A percentile compares a stretch with the other conserved stretches of the same genome.
phyloP scores from a whole-genome alignment of 192 early-diverging fungal genomes.

The Backusella tarrabulga region DNA sequence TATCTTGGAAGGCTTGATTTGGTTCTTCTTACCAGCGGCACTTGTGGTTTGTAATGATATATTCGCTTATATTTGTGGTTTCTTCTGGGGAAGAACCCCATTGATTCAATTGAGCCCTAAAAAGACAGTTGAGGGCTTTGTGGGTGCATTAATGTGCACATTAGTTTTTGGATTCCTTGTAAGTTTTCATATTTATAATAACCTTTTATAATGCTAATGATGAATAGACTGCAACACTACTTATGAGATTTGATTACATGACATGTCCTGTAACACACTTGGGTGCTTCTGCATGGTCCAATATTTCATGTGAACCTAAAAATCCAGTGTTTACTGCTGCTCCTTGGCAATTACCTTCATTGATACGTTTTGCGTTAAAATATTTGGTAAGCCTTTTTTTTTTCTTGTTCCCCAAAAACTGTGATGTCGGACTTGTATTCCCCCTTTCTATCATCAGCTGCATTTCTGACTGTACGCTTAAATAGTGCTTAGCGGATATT shows the following conservation, averaged over 20 bases:
- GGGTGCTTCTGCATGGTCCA: constrained; percentile 45
- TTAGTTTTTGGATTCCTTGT: constrained; percentile 85
- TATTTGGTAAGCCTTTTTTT: constrained; percentile 10
- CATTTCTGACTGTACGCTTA: not conserved
- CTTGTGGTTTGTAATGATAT: constrained; percentile 96
- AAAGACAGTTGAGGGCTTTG: constrained; percentile 97
- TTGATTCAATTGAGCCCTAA: constrained; percentile 95
- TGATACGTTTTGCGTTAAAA: constrained; percentile 9
- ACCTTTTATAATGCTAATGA: not conserved
- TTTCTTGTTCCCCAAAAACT: not conserved
- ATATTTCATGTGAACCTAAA: constrained; percentile 49
- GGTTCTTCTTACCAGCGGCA: constrained; percentile 90
- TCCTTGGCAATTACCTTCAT: constrained; percentile 27
- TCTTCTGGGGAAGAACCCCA: constrained; percentile 90
- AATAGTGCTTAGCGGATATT: constrained; percentile 34
- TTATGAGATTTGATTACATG: constrained; percentile 56
- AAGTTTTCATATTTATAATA: constrained; percentile 13
- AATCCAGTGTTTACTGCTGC: constrained; percentile 55
- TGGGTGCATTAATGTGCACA: constrained; percentile 85
- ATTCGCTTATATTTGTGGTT: constrained; percentile 93
- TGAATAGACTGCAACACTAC: constrained; percentile 43
- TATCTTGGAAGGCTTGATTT: constrained; percentile 96
- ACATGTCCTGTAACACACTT: constrained; percentile 60
- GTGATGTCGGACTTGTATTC: not conserved
- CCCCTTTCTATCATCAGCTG: not conserved